Conservation (phyloP, 345 rosid genomes). For the Conringia planisiliqua region DNA sequence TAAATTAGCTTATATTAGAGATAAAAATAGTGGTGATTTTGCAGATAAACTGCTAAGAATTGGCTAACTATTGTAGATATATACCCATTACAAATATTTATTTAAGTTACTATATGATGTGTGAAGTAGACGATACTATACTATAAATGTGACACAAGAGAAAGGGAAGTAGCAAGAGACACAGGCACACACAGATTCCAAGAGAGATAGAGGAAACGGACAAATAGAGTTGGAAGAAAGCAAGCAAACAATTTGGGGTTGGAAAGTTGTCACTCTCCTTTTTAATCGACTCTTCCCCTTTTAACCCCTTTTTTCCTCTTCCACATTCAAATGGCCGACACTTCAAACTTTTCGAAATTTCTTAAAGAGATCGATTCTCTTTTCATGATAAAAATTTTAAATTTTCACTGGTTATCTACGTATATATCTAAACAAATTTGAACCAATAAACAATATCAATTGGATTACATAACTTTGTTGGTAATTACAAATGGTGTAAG, state of each 20-base stretch:
- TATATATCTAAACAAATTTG: not conserved
- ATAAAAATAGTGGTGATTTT: not conserved
- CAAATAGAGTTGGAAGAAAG: slow-evolving; percentile 60
- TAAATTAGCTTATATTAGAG: not conserved
- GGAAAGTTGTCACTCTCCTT: slow-evolving; percentile 53
- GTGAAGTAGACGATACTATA: not conserved
- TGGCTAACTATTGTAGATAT: not conserved
- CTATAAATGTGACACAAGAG: not conserved
- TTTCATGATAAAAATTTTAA: not conserved
- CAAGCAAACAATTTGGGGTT: slow-evolving; percentile 33
- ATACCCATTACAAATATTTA: not conserved
- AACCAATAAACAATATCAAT: not conserved
- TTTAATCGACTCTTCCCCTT: slow-evolving; percentile 47
- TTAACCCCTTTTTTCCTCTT: slow-evolving; percentile 15
- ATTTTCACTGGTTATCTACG: not conserved
- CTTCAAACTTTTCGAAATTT: slow-evolving; percentile 14
- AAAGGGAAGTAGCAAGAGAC: slow-evolving; percentile 1
- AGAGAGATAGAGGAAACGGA: slow-evolving; percentile 53
- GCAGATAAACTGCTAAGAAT: not conserved
- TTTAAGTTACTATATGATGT: not conserved
- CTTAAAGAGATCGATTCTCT: not conserved
- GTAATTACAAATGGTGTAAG: not conserved
- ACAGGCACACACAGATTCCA: slow-evolving; percentile 59
- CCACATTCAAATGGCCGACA: slow-evolving; percentile 32
- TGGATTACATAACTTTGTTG: not conserved